phyloP scores from a whole-genome alignment of 2,329 filamentous ascomycete species.

The Monilinia fructicola region DNA sequence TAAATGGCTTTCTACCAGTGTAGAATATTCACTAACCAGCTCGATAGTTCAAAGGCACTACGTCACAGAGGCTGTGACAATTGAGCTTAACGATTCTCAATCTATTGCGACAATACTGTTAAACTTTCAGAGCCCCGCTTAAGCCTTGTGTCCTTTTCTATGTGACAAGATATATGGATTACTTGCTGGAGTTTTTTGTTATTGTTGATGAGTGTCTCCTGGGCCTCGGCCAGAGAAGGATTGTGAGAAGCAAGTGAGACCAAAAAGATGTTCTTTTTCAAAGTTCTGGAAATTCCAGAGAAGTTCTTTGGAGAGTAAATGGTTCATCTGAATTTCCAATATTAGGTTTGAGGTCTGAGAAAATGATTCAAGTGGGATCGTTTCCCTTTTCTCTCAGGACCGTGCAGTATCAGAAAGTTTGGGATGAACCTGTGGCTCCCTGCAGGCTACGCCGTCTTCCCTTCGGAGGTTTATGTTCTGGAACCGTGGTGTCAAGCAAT shows the following conservation, averaged over 20 bases:
- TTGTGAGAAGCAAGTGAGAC: constrained; percentile 31
- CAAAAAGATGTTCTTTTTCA: constrained; percentile 26
- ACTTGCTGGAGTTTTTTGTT: constrained; percentile 6
- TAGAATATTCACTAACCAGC: constrained; percentile 14
- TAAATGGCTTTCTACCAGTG: constrained; percentile 16
- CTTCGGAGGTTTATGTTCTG: constrained; percentile 35
- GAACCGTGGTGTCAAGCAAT: constrained; percentile 34
- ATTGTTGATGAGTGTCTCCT: constrained; percentile 8
- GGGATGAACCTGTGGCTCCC: constrained; percentile 42
- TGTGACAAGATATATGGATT: constrained; percentile 9
- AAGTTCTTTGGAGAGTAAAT: constrained; percentile 31
- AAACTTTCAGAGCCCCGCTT: neutral
- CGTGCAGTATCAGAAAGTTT: constrained; percentile 37
- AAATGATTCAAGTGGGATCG: constrained; percentile 36
- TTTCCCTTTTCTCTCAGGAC: constrained; percentile 39
- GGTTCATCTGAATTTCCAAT: constrained; percentile 36
- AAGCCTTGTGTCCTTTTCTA: neutral
- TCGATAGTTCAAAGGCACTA: constrained; percentile 4
- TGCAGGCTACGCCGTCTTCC: constrained; percentile 35
- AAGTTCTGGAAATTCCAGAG: constrained; percentile 39
- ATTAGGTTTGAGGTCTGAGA: constrained; percentile 33
- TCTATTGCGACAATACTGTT: constrained; percentile 3
- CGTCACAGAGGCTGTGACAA: constrained; percentile 4
- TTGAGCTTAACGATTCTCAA: constrained; percentile 6
- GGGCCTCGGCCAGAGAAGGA: constrained; percentile 23